Evolutionary conservation across 1,284 basidiomycete genomes (phyloP).

Genomic region (Boletus smithii): DNA sequence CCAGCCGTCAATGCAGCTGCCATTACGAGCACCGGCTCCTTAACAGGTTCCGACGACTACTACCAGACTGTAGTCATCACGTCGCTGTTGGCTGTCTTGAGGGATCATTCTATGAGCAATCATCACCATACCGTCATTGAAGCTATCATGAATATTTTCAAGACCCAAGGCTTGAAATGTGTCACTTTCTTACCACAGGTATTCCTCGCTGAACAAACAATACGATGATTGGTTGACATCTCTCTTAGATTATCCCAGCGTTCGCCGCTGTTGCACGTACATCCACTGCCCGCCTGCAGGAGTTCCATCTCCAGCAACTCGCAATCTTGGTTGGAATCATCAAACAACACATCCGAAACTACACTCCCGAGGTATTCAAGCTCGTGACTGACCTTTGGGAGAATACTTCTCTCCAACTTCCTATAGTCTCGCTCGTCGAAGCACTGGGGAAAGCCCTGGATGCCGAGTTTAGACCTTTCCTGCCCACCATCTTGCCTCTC

Average conservation of each 20-base stretch:
- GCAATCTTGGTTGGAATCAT: conserved; percentile 96
- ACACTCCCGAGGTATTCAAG: conserved; percentile 78
- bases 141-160: conserved; percentile 99
- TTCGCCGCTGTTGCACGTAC: conserved; percentile 88
- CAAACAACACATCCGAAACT: conserved; percentile 96
- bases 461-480: conserved; percentile 96
- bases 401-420: conserved; percentile 81
- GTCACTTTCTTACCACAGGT: conserved; percentile 95
- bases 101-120: conserved; percentile 81
- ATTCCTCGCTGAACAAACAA: conserved; percentile 19
- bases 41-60: conserved; percentile 81
- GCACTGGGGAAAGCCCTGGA: conserved; percentile 94
- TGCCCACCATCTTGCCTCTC: conserved; percentile 90
- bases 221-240: conserved; percentile 5
- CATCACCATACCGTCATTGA: conserved; percentile 95
- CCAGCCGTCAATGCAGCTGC: conserved; percentile 60
- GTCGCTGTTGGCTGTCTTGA: conserved; percentile 84
- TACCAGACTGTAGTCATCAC: conserved; percentile 97
- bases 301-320: conserved; percentile 95
- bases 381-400: conserved; percentile 91
- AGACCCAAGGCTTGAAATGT: conserved; percentile 95
- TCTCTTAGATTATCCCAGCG: conserved; percentile 88
- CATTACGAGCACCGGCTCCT: conserved; percentile 44
- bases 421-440: conserved; percentile 92
- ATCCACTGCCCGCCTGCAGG: conserved; percentile 81